Evolutionary conservation across 176 grass and related monocot species (phyloP).

Genomic region (Zea mays): Zm-B73-REFERENCE-NAM-5.0 NC_050096.1:240294001-240294500

Average conservation of each 20-base stretch:
- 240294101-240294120: not conserved
- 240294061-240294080: not conserved
- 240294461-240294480: conserved; percentile 79
- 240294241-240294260: not conserved
- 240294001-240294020: conserved; percentile 70
- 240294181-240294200: not conserved
- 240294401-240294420: not conserved
- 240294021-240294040: not conserved
- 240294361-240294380: not conserved
- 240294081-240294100: not conserved
- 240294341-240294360: not conserved
- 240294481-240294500: conserved; percentile 68
- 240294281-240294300: not conserved
- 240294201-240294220: too few relatives aligned
- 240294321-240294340: not conserved
- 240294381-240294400: not conserved
- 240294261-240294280: not conserved
- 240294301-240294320: not conserved
- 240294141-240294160: not conserved
- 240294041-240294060: not conserved
- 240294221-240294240: not conserved
- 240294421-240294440: conserved; percentile 60
- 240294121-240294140: not conserved
- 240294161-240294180: not conserved
- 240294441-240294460: conserved; percentile 46